These are phyloP conservation scores for Cladophialophora exuberans DNA, from an alignment of 2,329 filamentous ascomycete genomes.

Conservation along the genomic window DNA sequence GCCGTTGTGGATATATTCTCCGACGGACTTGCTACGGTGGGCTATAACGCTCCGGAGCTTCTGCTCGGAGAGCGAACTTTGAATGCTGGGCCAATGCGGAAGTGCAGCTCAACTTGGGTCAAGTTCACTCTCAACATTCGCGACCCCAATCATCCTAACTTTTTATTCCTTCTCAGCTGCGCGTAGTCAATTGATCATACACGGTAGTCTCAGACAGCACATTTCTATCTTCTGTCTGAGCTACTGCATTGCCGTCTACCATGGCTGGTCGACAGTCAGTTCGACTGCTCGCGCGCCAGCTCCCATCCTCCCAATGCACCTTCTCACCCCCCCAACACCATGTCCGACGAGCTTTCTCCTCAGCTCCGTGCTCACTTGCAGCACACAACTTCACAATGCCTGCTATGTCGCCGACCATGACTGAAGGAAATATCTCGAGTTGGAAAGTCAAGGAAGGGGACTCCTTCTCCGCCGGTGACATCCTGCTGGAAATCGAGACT, in stretches of 20 bases:
- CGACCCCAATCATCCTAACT: too few relatives aligned
- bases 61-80: too few relatives aligned
- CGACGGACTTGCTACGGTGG: too few relatives aligned
- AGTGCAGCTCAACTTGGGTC: too few relatives aligned
- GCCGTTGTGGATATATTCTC: too few relatives aligned
- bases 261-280: constrained; percentile 33
- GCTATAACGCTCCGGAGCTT: too few relatives aligned
- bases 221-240: too few relatives aligned
- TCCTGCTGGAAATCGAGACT: constrained; percentile 89
- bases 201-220: too few relatives aligned
- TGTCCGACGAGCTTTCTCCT: constrained; percentile 29
- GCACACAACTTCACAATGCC: constrained; percentile 92
- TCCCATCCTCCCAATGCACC: constrained; percentile 26
- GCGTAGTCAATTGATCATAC: too few relatives aligned
- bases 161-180: too few relatives aligned
- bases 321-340: constrained; percentile 22
- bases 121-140: too few relatives aligned
- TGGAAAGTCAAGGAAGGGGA: constrained; percentile 90
- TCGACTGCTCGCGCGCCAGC: constrained; percentile 30
- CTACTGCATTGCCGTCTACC: neutral
- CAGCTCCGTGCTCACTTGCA: constrained; percentile 51
- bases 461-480: constrained; percentile 78
- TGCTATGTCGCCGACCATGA: constrained; percentile 90
- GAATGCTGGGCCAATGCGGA: too few relatives aligned
- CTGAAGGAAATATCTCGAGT: constrained; percentile 81